Percentiles rank a stretch among this genome's conserved stretches.
Evolutionary conservation across 805 yeast species (phyloP).

Genomic region (Candida tammaniensis): DNA sequence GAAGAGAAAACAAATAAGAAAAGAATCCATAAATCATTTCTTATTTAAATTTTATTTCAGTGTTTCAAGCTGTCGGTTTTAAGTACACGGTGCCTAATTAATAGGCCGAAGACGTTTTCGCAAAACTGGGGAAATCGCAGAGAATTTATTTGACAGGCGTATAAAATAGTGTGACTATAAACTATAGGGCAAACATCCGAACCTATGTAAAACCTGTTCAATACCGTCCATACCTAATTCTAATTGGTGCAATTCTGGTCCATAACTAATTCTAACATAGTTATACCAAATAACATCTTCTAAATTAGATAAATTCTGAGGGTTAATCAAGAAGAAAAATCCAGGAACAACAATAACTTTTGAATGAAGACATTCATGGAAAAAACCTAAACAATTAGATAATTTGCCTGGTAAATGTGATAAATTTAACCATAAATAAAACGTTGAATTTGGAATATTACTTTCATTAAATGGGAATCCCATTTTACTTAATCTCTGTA

Average conservation of each 20-base stretch:
- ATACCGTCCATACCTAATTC: slow-evolving; percentile 61
- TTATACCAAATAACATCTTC: slow-evolving; percentile 60
- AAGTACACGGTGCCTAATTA: too few species aligned
- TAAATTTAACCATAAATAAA: slow-evolving; percentile 58
- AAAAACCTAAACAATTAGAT: slow-evolving; percentile 56
- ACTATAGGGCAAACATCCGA: slow-evolving; percentile 39
- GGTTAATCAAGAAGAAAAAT: slow-evolving; percentile 59
- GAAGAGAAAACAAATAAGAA: slow-evolving; percentile 27
- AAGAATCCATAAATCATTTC: slow-evolving; percentile 16
- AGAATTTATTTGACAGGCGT: too few species aligned
- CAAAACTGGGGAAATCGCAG: too few species aligned
- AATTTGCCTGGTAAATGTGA: slow-evolving; percentile 54
- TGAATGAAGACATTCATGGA: slow-evolving; percentile 61
- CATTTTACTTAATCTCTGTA: slow-evolving; percentile 47
- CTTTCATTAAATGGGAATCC: slow-evolving; percentile 46
- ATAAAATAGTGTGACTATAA: neutral
- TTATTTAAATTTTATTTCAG: too few species aligned
- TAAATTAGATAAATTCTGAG: slow-evolving; percentile 44
- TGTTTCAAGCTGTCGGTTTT: too few species aligned
- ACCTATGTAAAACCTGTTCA: slow-evolving; percentile 45
- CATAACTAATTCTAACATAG: slow-evolving; percentile 57
- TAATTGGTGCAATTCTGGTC: slow-evolving; percentile 52
- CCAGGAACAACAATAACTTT: slow-evolving; percentile 62
- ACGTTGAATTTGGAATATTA: slow-evolving; percentile 55
- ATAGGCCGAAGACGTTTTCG: too few species aligned